Conservation (phyloP, 2,329 filamentous ascomycete genomes). For the Raffaelea arxii region DNA sequence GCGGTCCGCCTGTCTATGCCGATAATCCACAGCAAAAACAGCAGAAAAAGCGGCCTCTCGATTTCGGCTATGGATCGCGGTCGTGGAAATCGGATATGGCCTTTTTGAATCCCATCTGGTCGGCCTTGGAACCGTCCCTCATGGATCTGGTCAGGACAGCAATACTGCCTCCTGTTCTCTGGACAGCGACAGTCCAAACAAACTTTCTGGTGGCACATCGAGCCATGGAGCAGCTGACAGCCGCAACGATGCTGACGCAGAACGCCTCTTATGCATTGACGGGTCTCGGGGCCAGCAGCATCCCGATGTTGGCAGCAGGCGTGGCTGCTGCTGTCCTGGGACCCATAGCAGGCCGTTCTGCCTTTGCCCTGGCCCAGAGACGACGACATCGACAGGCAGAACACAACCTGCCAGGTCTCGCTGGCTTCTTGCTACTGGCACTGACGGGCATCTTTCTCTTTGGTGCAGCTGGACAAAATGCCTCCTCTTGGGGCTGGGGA, state of each 20-base stretch:
- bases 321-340: constrained; percentile 15
- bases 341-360: constrained; percentile 18
- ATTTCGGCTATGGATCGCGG: constrained; percentile 18
- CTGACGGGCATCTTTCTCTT: constrained; percentile 22
- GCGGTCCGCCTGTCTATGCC: not conserved
- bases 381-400: constrained; percentile 23
- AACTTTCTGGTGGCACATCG: constrained; percentile 19
- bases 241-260: constrained; percentile 17
- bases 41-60: constrained; percentile 7
- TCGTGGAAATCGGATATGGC: constrained; percentile 22
- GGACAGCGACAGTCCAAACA: constrained; percentile 20
- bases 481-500: constrained; percentile 19
- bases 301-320: constrained; percentile 5
- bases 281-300: constrained; percentile 15
- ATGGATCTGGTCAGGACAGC: constrained; percentile 21
- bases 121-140: constrained; percentile 15
- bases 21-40: not conserved
- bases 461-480: constrained; percentile 17
- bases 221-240: constrained; percentile 17
- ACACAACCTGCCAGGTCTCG: constrained; percentile 21
- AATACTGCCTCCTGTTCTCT: constrained; percentile 23
- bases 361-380: constrained; percentile 20
- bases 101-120: constrained; percentile 15
- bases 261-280: constrained; percentile 16
- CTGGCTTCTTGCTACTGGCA: constrained; percentile 19